Evolutionary conservation across 73 alveolate genomes (phyloP), one percentile per base, ranked within the genome.

Genomic region (Blepharisma japonicum): DNA sequence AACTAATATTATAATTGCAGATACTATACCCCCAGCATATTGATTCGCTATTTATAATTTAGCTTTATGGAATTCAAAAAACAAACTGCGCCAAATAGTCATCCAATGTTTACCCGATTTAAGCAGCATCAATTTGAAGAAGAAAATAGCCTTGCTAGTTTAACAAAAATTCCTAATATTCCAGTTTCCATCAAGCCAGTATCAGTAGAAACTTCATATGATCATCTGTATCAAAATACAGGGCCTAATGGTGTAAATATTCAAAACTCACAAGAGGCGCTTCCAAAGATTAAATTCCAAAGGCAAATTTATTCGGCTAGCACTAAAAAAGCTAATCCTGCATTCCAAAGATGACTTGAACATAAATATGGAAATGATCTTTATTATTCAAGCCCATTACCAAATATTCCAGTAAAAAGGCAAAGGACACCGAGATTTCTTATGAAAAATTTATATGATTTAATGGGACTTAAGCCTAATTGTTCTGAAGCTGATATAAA

Each of bases 201-300:
- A 3, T 32, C 42, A 32, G 42, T 32, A 32, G 42, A 32, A 32
- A 32, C 42, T 32, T 32, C 42, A 1, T 32, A 32, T 3, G 42
- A 32, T 32, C 42, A 32, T 32, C 47, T 61, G 0, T 61, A 61
- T 5, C 47, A 61, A 61, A 14, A 61, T 61, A 20, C 74, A 61
- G 74, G 74, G 38, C 74, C 74, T 1, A 61, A n/a, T 18, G 74
- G 74, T 61, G 11, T 61, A 61, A 61, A 61, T 14, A 32, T 32
- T 3, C 42, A 32, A 32, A 32, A 32, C 42, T 14, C 74, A 2
- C 14, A n/a, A 18, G 38, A n/a, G 5, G 14, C 74, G 23, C 11
- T 61, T n/a, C 49, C 49, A 25, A 61, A 61, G 4, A 39, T 61
- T 48, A 18, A 11, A 18, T 61, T 61, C 46, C 74, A 61, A 25